phyloP scores from a whole-genome alignment of 2,329 filamentous ascomycete genomes.

The Exophiala bonariae region DNA sequence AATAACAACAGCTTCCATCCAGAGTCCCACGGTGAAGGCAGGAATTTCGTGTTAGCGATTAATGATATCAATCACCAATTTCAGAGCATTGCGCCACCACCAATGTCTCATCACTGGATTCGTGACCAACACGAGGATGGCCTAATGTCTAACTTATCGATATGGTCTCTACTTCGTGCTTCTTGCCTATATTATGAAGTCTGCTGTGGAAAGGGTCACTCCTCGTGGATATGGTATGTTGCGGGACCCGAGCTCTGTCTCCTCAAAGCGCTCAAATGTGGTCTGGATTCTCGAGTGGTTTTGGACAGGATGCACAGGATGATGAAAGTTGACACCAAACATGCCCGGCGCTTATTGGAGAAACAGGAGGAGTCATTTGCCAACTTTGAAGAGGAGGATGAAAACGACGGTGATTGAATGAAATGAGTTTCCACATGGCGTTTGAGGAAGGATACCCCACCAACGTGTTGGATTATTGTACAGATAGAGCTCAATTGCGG shows the following conservation, averaged over 20 bases:
- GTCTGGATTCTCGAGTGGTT: constrained; percentile 6
- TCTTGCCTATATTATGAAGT: constrained; percentile 36
- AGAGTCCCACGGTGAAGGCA: too few relatives aligned
- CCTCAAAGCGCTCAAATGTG: constrained; percentile 29
- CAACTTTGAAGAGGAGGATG: too few relatives aligned
- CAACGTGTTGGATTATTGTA: background rate
- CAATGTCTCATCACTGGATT: too few relatives aligned
- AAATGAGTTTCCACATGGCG: too few relatives aligned
- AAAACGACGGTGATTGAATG: too few relatives aligned
- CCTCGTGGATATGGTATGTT: constrained; percentile 18
- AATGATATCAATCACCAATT: constrained; percentile 32
- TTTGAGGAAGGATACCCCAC: too few relatives aligned
- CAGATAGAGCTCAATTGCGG: too few relatives aligned
- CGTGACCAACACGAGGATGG: too few relatives aligned
- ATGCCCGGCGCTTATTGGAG: constrained; percentile 9
- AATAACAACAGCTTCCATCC: too few relatives aligned
- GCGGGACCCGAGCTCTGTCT: constrained; percentile 30
- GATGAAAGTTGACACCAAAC: constrained; percentile 21
- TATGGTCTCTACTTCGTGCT: constrained; percentile 37
- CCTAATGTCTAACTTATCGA: too few relatives aligned
- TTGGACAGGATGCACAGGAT: constrained; percentile 8
- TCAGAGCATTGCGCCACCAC: too few relatives aligned
- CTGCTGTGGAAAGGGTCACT: constrained; percentile 1
- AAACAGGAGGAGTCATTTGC: background rate
- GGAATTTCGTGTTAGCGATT: constrained; percentile 27